Percentiles rank a stretch among this genome's conserved stretches.
These are phyloP conservation scores for Canavalia gladiata DNA, from an alignment of 306 rosid genomes.

Conservation along the genomic window DNA sequence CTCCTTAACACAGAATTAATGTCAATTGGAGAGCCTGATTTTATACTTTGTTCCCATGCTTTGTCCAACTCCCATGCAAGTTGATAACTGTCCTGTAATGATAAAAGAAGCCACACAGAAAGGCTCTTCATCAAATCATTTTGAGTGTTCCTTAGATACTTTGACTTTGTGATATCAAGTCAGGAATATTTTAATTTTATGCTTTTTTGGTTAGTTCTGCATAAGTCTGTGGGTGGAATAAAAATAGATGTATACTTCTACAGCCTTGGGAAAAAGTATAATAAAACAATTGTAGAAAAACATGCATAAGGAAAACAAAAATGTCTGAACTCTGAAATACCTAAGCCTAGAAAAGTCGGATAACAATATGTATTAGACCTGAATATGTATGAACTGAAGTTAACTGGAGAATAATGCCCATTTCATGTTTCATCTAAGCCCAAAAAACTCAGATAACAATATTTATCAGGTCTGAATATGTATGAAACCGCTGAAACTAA, in stretches of 20 bases:
- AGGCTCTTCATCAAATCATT: slow-evolving; percentile 4
- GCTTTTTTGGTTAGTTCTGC: background rate
- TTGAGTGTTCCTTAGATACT: background rate
- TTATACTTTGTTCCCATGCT: slow-evolving; percentile 66
- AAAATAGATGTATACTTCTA: background rate
- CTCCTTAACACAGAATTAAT: slow-evolving; percentile 74
- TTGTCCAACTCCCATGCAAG: slow-evolving; percentile 84
- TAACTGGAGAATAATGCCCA: background rate
- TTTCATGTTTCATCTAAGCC: background rate
- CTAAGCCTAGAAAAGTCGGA: background rate
- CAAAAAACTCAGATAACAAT: background rate
- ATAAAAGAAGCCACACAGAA: slow-evolving; percentile 46
- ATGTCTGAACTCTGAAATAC: background rate
- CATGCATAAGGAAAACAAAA: background rate
- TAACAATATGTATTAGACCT: background rate
- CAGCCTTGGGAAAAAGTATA: background rate
- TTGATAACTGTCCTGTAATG: slow-evolving; percentile 86
- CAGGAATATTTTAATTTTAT: background rate
- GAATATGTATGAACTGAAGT: background rate
- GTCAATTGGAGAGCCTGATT: slow-evolving; percentile 72
- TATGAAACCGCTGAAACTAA: background rate
- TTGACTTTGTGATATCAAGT: slow-evolving; percentile 23
- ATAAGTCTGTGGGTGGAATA: background rate
- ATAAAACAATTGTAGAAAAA: background rate
- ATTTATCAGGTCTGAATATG: background rate